Evolutionary conservation across 2,329 filamentous ascomycete genomes (phyloP).

Genomic region (Shiraia bambusicola): DNA sequence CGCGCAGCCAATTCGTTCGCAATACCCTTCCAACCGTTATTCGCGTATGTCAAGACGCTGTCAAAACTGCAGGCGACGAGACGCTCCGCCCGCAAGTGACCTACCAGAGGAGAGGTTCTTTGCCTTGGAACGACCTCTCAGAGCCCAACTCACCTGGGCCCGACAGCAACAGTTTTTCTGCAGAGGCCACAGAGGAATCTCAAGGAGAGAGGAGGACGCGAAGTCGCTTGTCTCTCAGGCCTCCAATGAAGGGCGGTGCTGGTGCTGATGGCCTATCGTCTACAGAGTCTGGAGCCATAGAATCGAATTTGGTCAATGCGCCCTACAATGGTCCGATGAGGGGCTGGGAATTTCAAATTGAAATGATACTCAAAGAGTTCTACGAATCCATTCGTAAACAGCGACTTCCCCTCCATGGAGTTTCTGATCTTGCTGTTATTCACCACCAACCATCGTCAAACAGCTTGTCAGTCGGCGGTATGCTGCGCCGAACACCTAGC

Average conservation of each 20-base stretch:
- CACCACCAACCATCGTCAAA: slow-evolving; percentile 54
- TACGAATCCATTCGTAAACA: slow-evolving; percentile 87
- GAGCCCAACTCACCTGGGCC: slow-evolving; percentile 38
- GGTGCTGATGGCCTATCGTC: slow-evolving; percentile 40
- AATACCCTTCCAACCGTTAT: slow-evolving; percentile 92
- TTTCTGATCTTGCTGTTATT: slow-evolving; percentile 50
- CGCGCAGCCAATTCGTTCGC: slow-evolving; percentile 87
- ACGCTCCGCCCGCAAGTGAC: slow-evolving; percentile 39
- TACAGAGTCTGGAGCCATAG: slow-evolving; percentile 44
- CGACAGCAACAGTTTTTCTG: slow-evolving; percentile 28
- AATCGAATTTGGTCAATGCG: slow-evolving; percentile 73
- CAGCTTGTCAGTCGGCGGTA: slow-evolving; percentile 68
- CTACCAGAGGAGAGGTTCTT: slow-evolving; percentile 35
- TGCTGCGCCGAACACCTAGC: slow-evolving; percentile 83
- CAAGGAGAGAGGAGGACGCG: slow-evolving; percentile 39
- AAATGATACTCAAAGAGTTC: slow-evolving; percentile 87
- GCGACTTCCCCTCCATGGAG: slow-evolving; percentile 81
- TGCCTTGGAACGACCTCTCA: slow-evolving; percentile 41
- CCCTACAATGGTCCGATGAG: slow-evolving; percentile 74
- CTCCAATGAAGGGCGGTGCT: slow-evolving; percentile 40
- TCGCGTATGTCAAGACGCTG: slow-evolving; percentile 70
- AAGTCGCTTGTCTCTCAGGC: slow-evolving; percentile 49
- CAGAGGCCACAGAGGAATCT: slow-evolving; percentile 35
- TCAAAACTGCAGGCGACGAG: slow-evolving; percentile 43
- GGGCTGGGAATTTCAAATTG: slow-evolving; percentile 86